Conservation (phyloP, 257 asterid species). For the Eustoma russellianum region DNA sequence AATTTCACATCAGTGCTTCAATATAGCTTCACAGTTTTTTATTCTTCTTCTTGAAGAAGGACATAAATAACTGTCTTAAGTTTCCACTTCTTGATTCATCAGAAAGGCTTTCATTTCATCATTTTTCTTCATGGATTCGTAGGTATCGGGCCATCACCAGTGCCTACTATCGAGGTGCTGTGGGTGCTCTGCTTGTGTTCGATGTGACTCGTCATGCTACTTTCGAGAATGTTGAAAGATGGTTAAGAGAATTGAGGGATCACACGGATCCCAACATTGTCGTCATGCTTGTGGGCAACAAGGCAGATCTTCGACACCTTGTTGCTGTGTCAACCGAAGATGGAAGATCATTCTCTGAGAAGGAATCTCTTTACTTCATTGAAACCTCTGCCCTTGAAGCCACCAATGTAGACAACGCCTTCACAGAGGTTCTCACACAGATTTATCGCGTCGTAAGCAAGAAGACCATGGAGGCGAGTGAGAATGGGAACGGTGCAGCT, state of each 20-base stretch:
- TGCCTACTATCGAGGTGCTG: conserved; percentile 86
- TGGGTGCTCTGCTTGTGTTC: conserved; percentile 75
- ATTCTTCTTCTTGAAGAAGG: too few relatives aligned
- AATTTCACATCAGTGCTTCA: too few relatives aligned
- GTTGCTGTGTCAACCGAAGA: conserved; percentile 72
- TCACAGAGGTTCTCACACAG: conserved; percentile 67
- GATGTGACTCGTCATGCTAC: conserved; percentile 80
- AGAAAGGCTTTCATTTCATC: neutral
- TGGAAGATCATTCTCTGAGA: conserved; percentile 66
- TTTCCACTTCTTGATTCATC: too few relatives aligned
- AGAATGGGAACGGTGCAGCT: conserved; percentile 28
- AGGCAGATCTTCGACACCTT: conserved; percentile 78
- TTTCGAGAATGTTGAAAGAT: conserved; percentile 64
- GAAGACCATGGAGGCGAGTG: conserved; percentile 61
- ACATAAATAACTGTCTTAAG: neutral
- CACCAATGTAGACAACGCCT: conserved; percentile 65
- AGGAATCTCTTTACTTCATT: conserved; percentile 75
- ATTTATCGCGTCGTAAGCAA: conserved; percentile 59
- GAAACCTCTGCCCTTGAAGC: conserved; percentile 83
- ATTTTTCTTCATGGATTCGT: conserved; percentile 2
- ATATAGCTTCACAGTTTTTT: too few relatives aligned
- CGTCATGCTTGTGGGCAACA: conserved; percentile 81
- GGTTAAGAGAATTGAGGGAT: conserved; percentile 66
- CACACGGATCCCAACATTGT: conserved; percentile 81
- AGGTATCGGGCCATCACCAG: conserved; percentile 90